Evolutionary conservation across 2,329 filamentous ascomycete genomes (phyloP), one percentile per base, ranked within the genome.

Genomic region (Fusarium nanum): DNA sequence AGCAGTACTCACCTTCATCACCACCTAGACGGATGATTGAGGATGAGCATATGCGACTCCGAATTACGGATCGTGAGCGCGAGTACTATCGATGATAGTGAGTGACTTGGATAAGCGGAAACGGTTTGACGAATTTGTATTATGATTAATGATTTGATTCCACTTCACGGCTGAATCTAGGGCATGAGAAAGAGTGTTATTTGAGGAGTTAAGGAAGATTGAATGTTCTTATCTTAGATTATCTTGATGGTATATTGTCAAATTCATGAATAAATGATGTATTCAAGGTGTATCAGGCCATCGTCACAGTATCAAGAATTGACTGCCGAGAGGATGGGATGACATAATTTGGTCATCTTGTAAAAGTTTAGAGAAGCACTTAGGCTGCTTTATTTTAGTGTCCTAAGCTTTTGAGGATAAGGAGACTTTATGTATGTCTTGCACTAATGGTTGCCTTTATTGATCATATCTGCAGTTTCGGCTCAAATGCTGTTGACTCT

Each of bases 61-160:
- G 72, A 25, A 80, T 82, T 25, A 72, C 77, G 27, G 80, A 82
- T 49, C 74, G 79, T 27, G 73, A 74, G 60, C 73, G 75, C 28
- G 77, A 79, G 42, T 81, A 81, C 60, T 72, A 76, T 23, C 67
- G 71, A 20, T 63, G 70, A 53, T 70, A 48, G 62, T 10, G 27
- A 32, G 40, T 42, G 18, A 27, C 11, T 49, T n/a, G 20, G 28
- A 44, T 37, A n/a, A 44, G 20, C 23, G 16, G 27, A 18, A 48
- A 41, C 23, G 46, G n/a, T 47, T 34, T 62, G 28, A 68, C 60
- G 63, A 57, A 60, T 40, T 66, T 67, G 56, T 73, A 71, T 71
- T 58, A 75, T 60, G 68, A 73, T 55, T 70, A 60, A 75, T 47
- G 56, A 70, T 30, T 63, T 62, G 41, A 37, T 46, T 65, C 58